A percentile compares a stretch with the other conserved stretches of the same genome.
Conservation (phyloP, 345 rosid genomes). For the Eucalyptus melliodora region DNA sequence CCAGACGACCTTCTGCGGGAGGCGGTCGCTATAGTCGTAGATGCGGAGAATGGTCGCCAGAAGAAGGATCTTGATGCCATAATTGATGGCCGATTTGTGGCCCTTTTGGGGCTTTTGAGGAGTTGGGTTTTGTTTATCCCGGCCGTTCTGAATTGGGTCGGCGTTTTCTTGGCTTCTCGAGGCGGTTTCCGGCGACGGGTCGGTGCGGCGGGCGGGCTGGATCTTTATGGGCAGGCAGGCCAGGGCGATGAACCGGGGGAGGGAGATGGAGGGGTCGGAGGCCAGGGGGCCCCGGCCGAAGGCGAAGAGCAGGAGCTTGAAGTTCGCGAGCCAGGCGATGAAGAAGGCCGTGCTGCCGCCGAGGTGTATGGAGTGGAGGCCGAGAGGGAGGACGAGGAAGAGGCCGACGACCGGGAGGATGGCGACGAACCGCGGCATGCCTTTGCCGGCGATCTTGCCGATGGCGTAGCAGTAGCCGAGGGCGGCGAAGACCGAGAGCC, state of each 20-base stretch:
- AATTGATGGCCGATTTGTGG: conserved; percentile 2
- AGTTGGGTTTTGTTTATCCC: neutral
- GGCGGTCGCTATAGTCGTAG: neutral
- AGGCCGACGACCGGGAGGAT: conserved; percentile 3
- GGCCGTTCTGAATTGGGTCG: neutral
- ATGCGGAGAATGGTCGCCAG: neutral
- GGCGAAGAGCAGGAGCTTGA: conserved; percentile 21
- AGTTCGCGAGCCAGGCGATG: conserved; percentile 21
- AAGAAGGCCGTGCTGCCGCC: conserved; percentile 10
- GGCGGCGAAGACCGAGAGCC: conserved; percentile 6
- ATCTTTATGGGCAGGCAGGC: conserved; percentile 12
- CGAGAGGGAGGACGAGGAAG: conserved; percentile 14
- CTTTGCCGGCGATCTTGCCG: neutral
- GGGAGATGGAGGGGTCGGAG: neutral
- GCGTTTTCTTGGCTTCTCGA: neutral
- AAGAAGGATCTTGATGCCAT: neutral
- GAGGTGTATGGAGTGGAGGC: conserved; percentile 1
- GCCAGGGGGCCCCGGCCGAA: conserved; percentile 16
- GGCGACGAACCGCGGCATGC: neutral
- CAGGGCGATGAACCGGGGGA: neutral
- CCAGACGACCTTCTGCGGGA: neutral
- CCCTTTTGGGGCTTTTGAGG: neutral
- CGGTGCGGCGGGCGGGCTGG: neutral
- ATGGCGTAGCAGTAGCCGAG: conserved; percentile 3
- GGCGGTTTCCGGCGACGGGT: neutral